These are phyloP conservation scores for Entoloma clypeatum DNA, from an alignment of 1,284 basidiomycete species.

Conservation along the genomic window DNA sequence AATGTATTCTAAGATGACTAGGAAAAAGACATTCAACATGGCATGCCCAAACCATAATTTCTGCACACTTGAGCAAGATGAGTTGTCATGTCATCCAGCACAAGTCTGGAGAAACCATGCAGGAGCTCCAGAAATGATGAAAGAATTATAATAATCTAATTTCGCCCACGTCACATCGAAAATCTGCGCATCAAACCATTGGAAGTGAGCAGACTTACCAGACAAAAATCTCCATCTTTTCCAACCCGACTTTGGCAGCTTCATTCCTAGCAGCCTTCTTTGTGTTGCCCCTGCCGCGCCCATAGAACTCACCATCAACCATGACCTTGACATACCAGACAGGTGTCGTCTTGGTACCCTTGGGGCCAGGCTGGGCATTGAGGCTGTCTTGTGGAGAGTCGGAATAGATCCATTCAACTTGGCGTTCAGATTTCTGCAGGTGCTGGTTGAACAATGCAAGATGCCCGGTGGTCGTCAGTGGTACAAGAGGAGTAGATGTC, in stretches of 20 bases:
- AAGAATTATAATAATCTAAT: constrained; percentile 1
- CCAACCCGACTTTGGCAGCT: constrained; percentile 56
- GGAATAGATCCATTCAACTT: constrained; percentile 66
- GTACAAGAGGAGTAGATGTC: constrained; percentile 10
- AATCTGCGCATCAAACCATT: neutral
- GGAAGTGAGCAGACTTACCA: constrained; percentile 27
- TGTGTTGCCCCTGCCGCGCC: constrained; percentile 60
- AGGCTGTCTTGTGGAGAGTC: constrained; percentile 26
- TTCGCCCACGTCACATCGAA: neutral
- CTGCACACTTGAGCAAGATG: constrained; percentile 53
- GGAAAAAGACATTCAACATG: neutral
- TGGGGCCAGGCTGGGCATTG: constrained; percentile 1
- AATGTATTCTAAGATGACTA: neutral
- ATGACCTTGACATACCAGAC: constrained; percentile 65
- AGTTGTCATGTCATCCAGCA: constrained; percentile 38
- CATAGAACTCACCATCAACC: constrained; percentile 55
- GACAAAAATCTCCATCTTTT: constrained; percentile 44
- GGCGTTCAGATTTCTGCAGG: constrained; percentile 51
- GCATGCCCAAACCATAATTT: constrained; percentile 38
- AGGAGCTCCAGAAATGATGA: constrained; percentile 22
- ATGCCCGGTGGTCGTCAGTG: constrained; percentile 49
- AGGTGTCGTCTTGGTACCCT: constrained; percentile 56
- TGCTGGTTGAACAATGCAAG: constrained; percentile 74
- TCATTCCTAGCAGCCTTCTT: constrained; percentile 76
- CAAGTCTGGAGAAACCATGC: constrained; percentile 55